These are phyloP conservation scores for Alternaria metachromatica DNA, from an alignment of 2,329 filamentous ascomycete genomes.

Conservation along the genomic window DNA sequence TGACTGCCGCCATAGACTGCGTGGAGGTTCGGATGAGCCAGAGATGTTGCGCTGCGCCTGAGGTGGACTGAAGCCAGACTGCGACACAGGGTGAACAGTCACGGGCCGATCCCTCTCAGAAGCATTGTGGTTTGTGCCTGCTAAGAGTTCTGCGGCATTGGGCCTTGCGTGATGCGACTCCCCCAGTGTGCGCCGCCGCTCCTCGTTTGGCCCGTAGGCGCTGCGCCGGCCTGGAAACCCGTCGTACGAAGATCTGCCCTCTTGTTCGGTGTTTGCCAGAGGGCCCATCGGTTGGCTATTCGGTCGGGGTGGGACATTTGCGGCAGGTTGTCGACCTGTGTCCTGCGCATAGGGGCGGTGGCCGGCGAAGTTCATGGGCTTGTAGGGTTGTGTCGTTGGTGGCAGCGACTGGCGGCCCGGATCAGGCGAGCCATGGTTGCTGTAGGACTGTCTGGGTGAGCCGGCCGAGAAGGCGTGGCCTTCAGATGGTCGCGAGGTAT, in stretches of 20 bases:
- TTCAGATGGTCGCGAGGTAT: constrained; percentile 36
- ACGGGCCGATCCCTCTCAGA: constrained; percentile 43
- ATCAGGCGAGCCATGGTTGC: constrained; percentile 45
- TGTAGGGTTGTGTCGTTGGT: constrained; percentile 43
- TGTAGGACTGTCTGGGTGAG: constrained; percentile 44
- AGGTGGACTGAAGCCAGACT: constrained; percentile 48
- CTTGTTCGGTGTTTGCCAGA: constrained; percentile 31
- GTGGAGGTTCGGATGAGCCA: constrained; percentile 28
- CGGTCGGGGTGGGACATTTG: constrained; percentile 46
- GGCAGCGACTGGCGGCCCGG: constrained; percentile 41
- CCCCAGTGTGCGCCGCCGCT: constrained; percentile 44
- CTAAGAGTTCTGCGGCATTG: constrained; percentile 41
- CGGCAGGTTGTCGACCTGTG: constrained; percentile 28
- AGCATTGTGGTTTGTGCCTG: constrained; percentile 23
- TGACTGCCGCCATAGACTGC: constrained; percentile 42
- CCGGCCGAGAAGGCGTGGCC: constrained; percentile 33
- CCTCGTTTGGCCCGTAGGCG: constrained; percentile 39
- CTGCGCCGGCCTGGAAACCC: constrained; percentile 32
- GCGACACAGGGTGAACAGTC: constrained; percentile 49
- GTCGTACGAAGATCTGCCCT: constrained; percentile 32
- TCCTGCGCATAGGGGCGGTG: constrained; percentile 45
- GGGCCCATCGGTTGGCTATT: constrained; percentile 49
- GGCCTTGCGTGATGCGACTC: constrained; percentile 45
- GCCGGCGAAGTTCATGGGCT: constrained; percentile 37
- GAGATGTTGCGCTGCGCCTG: constrained; percentile 29